Evolutionary conservation across 768 basidiomycete species (phyloP), one percentile per base, ranked within the genome.

Genomic region (Boletus sp.): DNA sequence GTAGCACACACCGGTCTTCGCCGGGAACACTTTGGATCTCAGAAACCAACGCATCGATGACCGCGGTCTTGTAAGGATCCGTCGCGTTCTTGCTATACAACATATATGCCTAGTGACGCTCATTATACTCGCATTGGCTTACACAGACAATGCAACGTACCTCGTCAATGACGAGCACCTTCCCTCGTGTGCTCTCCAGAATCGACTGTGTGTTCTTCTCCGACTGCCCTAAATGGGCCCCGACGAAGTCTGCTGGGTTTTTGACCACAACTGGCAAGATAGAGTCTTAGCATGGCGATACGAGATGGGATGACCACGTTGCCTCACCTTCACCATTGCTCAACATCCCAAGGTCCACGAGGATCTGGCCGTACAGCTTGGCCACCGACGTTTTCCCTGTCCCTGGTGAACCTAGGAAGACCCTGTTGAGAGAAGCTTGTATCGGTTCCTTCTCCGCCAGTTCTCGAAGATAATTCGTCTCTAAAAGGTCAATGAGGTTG

Each of bases 321-420:
- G 29, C 2, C 72, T 61, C 59, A 87, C 87, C 86, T 83, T 90
- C 87, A 8, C 85, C 84, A 45, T 86, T 87, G 66, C 83, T 87
- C n/a, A 90, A 67, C 42, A 90, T 68, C 4, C 81, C 81, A 0
- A 90, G 67, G 51, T 87, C 85, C 0, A 78, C 79, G 4, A 89
- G 67, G 53, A 89, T 82, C 55, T 79, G 78, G 0, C 87, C 88
- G 55, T 89, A 89, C 12, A 87, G 63, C 62, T 81, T 83, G 5
- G 84, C 87, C 0, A 90, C 87, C 0, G 86, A 82, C 4, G 87
- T 89, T 64, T 89, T 89, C 0, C 87, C 87, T 0, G 85, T 88
- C 2, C 87, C 87, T 7, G 87, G 87, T 5, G 82, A 81, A 5
- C 87, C 88, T 7, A 86, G 64, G 68, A 90, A 87, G 1, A 84